Base-by-base conservation (phyloP, 768 basidiomycete genomes). In the Lyophyllum semitale region DNA sequence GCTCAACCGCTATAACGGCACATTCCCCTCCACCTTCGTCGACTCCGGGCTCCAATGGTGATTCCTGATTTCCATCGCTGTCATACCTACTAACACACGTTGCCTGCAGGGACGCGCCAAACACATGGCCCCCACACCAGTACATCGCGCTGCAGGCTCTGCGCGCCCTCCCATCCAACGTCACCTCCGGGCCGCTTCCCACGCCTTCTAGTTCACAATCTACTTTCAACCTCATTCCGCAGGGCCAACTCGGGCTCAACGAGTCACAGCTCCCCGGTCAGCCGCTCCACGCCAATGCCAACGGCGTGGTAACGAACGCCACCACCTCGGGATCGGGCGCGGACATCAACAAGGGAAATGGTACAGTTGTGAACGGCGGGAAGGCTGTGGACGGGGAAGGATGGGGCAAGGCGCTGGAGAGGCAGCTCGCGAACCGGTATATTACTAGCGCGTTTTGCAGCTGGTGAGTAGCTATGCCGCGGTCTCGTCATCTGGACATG, bases 51-150 rank as follows among this genome's bases (percentile, higher is more conserved):
- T 86, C 58, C 91, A 96, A 73, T 96, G 94, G 92, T 87, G 55
- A 35, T 25, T 13, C 13, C 22, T 20, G 41, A n/a, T 22, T n/a
- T 35, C 27, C 18, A 20, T n/a, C 25, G 2, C 43, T 12, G 47
- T 52, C 18, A 13, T 49, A 26, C 23, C 41, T 40, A 1, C 35
- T 45, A 25, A 27, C 15, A 23, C 22, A 26, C 4, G n/a, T n/a
- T n/a, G 26, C 33, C 6, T 30, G 17, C 48, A 89, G 87, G 89
- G 90, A 92, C 64, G 82, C 87, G 23, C 93, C 93, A n/a, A 94
- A 94, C 63, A 70, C 87, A 1, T 97, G 93, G 93, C 91, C 91
- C 17, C 88, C 90, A 8, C 89, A 92, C 62, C 89, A 89, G 59
- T 87, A 93, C 68, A 90, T 96, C 58, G 72, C 83, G 23, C 79